Conservation (phyloP, 2,329 filamentous ascomycete genomes). For the Phyllosticta capitalensis region DNA sequence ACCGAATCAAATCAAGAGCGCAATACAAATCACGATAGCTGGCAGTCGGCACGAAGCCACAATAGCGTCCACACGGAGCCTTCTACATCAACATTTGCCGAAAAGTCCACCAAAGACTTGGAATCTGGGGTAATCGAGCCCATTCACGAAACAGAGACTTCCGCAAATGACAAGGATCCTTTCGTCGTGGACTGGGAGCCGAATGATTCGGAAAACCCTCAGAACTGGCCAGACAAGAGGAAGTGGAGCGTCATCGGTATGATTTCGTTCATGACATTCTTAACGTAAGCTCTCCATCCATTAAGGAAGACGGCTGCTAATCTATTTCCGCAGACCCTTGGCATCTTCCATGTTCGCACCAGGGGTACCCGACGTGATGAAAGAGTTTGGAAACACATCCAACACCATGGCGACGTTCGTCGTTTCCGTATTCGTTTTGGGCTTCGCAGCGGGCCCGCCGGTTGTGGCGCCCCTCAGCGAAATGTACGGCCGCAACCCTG, state of each 20-base stretch:
- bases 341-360: constrained; percentile 20
- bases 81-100: neutral
- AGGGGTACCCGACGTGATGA: constrained; percentile 17
- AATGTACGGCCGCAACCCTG: constrained; percentile 18
- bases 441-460: constrained; percentile 19
- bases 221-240: constrained; percentile 16
- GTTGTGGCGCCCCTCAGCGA: constrained; percentile 22
- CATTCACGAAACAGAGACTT: neutral
- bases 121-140: neutral
- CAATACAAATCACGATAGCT: neutral
- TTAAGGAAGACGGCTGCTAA: neutral
- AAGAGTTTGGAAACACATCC: constrained; percentile 15
- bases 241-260: constrained; percentile 25
- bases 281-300: constrained; percentile 16
- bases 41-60: neutral
- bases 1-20: neutral
- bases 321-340: constrained; percentile 14
- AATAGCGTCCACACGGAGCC: neutral
- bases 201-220: constrained; percentile 17
- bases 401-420: constrained; percentile 16
- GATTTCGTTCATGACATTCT: constrained; percentile 22
- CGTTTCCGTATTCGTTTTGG: constrained; percentile 21
- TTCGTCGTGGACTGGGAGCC: constrained; percentile 9
- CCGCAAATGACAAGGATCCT: constrained; percentile 1
- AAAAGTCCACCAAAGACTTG: neutral